Conservation (phyloP, 176 grass and related monocot species). For the Ensete ventricosum region DNA sequence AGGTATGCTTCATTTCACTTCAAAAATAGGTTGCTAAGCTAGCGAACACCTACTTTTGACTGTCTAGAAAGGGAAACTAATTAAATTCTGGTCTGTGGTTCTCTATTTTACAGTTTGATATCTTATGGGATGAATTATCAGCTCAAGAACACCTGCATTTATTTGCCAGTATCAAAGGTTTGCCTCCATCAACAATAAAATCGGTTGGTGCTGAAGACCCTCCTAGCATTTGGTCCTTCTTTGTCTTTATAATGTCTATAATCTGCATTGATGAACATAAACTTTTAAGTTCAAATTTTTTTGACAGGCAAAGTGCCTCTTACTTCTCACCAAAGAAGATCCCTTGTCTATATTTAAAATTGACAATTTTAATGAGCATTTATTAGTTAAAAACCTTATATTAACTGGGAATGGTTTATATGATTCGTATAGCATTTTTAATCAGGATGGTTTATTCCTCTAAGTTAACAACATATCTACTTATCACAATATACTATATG, state of each 20-base stretch:
- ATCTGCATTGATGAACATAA: constrained; percentile 11
- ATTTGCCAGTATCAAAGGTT: constrained; percentile 96
- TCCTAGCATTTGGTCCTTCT: not conserved
- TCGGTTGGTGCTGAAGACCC: constrained; percentile 35
- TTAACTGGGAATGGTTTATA: too few species aligned
- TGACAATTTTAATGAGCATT: too few species aligned
- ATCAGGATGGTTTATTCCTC: not conserved
- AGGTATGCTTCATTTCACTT: constrained; percentile 37
- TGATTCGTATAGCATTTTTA: not conserved
- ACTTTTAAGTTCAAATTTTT: not conserved
- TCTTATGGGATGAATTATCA: constrained; percentile 91
- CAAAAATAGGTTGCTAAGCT: not conserved
- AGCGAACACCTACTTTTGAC: not conserved
- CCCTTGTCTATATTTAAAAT: too few species aligned
- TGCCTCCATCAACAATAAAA: constrained; percentile 60
- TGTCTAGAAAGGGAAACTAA: not conserved
- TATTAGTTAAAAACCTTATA: too few species aligned
- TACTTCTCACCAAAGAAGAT: too few species aligned
- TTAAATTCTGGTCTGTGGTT: constrained; percentile 1
- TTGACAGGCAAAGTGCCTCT: too few species aligned
- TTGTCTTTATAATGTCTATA: constrained; percentile 11
- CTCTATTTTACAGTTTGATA: constrained; percentile 66
- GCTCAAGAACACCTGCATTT: constrained; percentile 75
- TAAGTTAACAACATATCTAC: not conserved
- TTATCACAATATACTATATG: not conserved